Percentiles rank a stretch among this genome's conserved stretches.
phyloP scores from a whole-genome alignment of 1,284 basidiomycete species.

The Ustilago loliicola region DNA sequence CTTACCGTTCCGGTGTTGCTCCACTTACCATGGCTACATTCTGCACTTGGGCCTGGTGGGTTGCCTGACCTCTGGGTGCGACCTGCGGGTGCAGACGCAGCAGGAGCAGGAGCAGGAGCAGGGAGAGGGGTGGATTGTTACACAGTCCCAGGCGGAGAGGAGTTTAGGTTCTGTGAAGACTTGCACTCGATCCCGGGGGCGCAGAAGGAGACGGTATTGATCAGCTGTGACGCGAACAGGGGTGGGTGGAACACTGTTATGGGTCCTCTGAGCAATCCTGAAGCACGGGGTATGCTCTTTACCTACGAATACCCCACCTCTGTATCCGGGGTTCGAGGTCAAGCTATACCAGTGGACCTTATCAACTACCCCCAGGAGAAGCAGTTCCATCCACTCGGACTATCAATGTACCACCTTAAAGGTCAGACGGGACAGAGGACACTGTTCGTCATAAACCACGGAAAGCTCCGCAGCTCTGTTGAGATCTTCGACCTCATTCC shows the following conservation, averaged over 20 bases:
- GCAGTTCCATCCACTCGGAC: slow-evolving; percentile 49
- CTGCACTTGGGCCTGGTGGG: slow-evolving; percentile 15
- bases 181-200: slow-evolving; percentile 21
- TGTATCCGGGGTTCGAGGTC: background rate
- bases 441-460: slow-evolving; percentile 44
- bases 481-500: slow-evolving; percentile 37
- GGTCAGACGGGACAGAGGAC: background rate
- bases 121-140: slow-evolving; percentile 1
- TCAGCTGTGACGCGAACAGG: slow-evolving; percentile 46
- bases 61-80: slow-evolving; percentile 40
- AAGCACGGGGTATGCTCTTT: slow-evolving; percentile 29
- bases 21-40: slow-evolving; percentile 33
- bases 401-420: slow-evolving; percentile 2
- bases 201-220: slow-evolving; percentile 19
- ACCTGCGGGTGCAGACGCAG: too few relatives aligned
- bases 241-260: slow-evolving; percentile 51
- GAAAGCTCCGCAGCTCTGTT: slow-evolving; percentile 5
- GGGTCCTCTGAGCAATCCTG: slow-evolving; percentile 27
- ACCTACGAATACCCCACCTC: slow-evolving; percentile 22
- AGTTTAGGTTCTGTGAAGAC: slow-evolving; percentile 47
- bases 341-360: slow-evolving; percentile 17
- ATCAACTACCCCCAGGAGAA: slow-evolving; percentile 17
- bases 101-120: too few relatives aligned
- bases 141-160: background rate
- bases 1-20: slow-evolving; percentile 22